Conservation (phyloP, 2,329 filamentous ascomycete species). For the Xylaria multiplex region DNA sequence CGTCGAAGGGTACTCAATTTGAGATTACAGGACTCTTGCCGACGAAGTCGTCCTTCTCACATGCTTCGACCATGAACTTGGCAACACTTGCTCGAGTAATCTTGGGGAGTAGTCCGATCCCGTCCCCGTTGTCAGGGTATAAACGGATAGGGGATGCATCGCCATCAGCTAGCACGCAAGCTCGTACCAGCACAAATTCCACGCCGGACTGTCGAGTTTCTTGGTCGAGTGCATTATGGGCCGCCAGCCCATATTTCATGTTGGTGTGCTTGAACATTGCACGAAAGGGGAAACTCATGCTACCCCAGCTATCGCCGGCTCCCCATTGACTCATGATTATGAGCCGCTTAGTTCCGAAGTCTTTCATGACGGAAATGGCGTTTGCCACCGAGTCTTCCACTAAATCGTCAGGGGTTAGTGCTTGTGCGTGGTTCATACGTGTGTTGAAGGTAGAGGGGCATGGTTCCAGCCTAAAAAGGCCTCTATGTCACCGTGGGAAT, state of each 20-base stretch:
- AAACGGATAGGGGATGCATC: constrained; percentile 51
- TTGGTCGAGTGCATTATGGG: constrained; percentile 59
- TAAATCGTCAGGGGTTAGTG: constrained; percentile 14
- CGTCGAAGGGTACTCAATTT: constrained; percentile 47
- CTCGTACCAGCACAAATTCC: constrained; percentile 57
- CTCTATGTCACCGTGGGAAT: not conserved
- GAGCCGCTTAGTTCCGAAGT: constrained; percentile 53
- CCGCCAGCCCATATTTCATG: constrained; percentile 58
- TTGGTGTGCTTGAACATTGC: constrained; percentile 58
- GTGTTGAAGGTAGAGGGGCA: not conserved
- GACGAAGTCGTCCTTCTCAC: constrained; percentile 55
- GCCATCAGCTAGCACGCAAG: constrained; percentile 55
- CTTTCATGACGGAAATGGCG: constrained; percentile 52
- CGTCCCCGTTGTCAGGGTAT: constrained; percentile 56
- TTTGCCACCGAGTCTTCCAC: constrained; percentile 56
- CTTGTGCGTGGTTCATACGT: not conserved
- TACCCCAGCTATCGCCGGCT: constrained; percentile 56
- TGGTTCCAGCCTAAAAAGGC: not conserved
- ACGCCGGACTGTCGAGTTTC: constrained; percentile 51
- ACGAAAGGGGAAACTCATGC: constrained; percentile 55
- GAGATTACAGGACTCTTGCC: constrained; percentile 58
- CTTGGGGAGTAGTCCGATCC: constrained; percentile 53
- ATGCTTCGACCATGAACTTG: constrained; percentile 57
- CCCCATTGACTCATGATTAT: constrained; percentile 63
- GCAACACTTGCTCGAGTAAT: constrained; percentile 55